phyloP scores from a whole-genome alignment of 2,329 filamentous ascomycete species.

The Aspergillus chevalieri region DNA sequence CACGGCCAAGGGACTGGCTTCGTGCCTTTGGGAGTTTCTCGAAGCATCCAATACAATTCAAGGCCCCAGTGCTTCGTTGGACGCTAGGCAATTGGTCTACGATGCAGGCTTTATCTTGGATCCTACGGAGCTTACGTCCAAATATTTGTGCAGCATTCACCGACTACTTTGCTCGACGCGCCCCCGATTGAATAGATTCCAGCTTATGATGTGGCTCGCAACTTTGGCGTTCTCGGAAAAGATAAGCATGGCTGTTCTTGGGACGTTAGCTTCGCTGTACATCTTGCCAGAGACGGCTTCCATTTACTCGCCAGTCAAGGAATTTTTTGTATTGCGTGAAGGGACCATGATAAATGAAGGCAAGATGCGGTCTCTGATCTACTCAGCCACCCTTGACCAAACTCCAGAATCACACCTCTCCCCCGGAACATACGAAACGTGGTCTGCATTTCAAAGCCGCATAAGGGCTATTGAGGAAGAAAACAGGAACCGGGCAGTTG shows the following conservation, averaged over 20 bases:
- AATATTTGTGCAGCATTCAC: slow-evolving; percentile 16
- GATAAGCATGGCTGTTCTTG: slow-evolving; percentile 17
- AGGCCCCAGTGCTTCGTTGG: not conserved
- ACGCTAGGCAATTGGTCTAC: slow-evolving; percentile 3
- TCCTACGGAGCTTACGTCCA: slow-evolving; percentile 8
- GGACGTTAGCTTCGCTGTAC: slow-evolving; percentile 14
- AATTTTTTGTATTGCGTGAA: slow-evolving; percentile 5
- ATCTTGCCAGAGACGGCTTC: slow-evolving; percentile 5
- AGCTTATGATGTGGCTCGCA: slow-evolving; percentile 25
- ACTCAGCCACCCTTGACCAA: not conserved
- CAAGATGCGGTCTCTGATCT: slow-evolving; percentile 1
- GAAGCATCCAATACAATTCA: not conserved
- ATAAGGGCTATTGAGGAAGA: slow-evolving; percentile 1
- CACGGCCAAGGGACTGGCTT: not conserved
- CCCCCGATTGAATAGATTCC: slow-evolving; percentile 13
- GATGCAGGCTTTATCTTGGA: slow-evolving; percentile 9
- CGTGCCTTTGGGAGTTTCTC: not conserved
- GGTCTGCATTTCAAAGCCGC: slow-evolving; percentile 6
- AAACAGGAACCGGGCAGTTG: slow-evolving; percentile 3
- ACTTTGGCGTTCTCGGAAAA: slow-evolving; percentile 19
- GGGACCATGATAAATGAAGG: slow-evolving; percentile 1
- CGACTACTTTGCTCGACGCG: slow-evolving; percentile 8
- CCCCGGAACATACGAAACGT: slow-evolving; percentile 1
- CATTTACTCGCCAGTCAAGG: slow-evolving; percentile 5
- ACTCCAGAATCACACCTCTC: slow-evolving; percentile 9